Evolutionary conservation across 1,139 yeast species (phyloP), one percentile per base, ranked within the genome.

Genomic region (Yamadazyma taylorii): DNA sequence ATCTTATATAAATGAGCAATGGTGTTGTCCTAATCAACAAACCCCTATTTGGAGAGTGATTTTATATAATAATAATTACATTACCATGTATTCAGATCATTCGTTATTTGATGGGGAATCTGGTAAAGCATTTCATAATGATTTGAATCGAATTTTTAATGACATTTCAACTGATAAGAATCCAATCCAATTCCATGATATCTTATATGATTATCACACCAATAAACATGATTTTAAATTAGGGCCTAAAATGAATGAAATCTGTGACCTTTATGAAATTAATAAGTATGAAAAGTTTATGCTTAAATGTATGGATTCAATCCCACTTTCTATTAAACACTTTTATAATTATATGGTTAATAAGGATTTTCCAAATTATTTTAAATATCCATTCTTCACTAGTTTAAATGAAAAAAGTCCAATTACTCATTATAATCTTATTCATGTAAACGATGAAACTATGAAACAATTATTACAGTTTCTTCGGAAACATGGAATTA

Each of bases 101-200:
- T 30, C 59, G 1, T 44, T 61, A 10, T 56, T 56, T 26, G 75
- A 69, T 46, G 76, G 75, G 3, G 52, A 50, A 12, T 50, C 69
- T 2, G 69, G 58, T 1, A 47, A 52, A 7, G 48, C 51, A 30
- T 67, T 70, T 45, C 73, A 65, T 34, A 45, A 51, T 11, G 63
- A 63, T 22, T 53, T 69, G 36, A 39, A 57, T 2, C 37, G 38
- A 12, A 55, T 51, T 15, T 45, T 44, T 4, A 24, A 29, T 10
- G 30, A 30, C n/a, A 24, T 49, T 5, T 38, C 38, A 15, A 22
- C 40, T n/a, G 30, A 17, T n/a, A 19, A 33, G 5, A 42, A 42
- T 11, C 15, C 15, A 12, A 5, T 27, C 11, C 13, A 27, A 21
- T 32, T 33, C 30, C 19, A 22, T 12, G n/a, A 21, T 3, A 39